Base-by-base conservation (phyloP, 768 basidiomycete genomes). In the Trametes gibbosa region DNA sequence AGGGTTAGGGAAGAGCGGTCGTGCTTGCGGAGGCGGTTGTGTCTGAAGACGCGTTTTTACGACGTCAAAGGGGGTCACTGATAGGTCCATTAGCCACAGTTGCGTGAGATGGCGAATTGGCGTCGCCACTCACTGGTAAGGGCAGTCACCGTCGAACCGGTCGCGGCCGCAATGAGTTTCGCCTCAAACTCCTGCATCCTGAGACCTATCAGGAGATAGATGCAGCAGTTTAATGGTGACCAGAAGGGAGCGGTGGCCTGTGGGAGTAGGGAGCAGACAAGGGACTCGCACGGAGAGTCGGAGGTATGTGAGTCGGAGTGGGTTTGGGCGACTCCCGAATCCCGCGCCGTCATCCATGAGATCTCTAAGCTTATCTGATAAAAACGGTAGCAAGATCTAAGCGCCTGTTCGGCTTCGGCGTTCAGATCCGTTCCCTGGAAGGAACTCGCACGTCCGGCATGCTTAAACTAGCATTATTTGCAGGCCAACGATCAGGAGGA, bases 61-160 rank as follows among this genome's bases (percentile, higher is more conserved):
- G 54, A 99, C 94, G 74, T 99, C 97, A 72, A 99, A 99, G 3
- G 97, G 97, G 2, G 96, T 98, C 97, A 99, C 96, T 98, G 59
- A 57, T 32, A 64, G 5, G 16, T 40, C 3, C 24, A 64, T 59
- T 34, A 24, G 43, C n/a, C 12, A 10, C 21, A 23, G 14, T 10
- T 35, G 13, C 13, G 23, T 40, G 5, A 5, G 21, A 34, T 50
- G 34, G 17, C 25, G 19, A 51, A 27, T 17, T 25, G 46, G 21
- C 32, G 35, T 29, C 32, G 13, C 10, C 5, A 75, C 84, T 39
- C 69, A 90, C 92, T 94, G 7, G 92, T 92, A 37, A 94, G 74
- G 4, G 90, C 89, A 13, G 92, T 94, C 74, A 93, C 68, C 29
- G 86, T 85, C 14, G 92, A 87, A 50, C 92, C 92, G 43, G 84